These are phyloP conservation scores for Ophiosphaerella narmari DNA, from an alignment of 2,329 filamentous ascomycete species.

Conservation along the genomic window DNA sequence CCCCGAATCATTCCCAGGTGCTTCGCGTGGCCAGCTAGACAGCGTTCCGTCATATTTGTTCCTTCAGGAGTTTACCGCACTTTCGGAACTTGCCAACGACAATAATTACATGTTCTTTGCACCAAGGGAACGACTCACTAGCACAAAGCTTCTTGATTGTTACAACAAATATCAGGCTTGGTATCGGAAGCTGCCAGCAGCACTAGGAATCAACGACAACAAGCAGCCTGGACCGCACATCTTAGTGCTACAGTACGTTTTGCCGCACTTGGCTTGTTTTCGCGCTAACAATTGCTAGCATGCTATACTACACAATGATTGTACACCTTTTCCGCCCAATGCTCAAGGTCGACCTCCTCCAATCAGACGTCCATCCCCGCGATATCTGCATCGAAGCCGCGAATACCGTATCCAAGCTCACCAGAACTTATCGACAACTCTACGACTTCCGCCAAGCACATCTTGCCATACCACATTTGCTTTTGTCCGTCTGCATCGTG, in stretches of 20 bases:
- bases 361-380: conserved; percentile 65
- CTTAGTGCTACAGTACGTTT: conserved; percentile 73
- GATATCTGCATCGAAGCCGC: conserved; percentile 65
- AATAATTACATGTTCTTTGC: conserved; percentile 74
- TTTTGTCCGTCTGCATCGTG: conserved; percentile 51
- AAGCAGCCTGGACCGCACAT: conserved; percentile 71
- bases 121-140: conserved; percentile 67
- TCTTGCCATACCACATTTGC: conserved; percentile 46
- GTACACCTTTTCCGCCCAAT: conserved; percentile 75
- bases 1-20: conserved; percentile 41
- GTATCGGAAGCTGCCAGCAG: conserved; percentile 70
- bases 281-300: conserved; percentile 40
- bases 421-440: conserved; percentile 49
- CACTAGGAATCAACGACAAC: conserved; percentile 56
- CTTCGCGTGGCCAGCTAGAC: conserved; percentile 13
- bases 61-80: conserved; percentile 64
- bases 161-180: conserved; percentile 73
- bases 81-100: conserved; percentile 75
- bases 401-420: conserved; percentile 50
- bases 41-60: conserved; percentile 41
- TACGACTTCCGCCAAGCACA: conserved; percentile 50
- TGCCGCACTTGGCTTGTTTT: not conserved
- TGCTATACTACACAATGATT: conserved; percentile 74
- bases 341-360: conserved; percentile 63
- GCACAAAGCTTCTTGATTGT: conserved; percentile 64